Conservation (phyloP, 2,329 filamentous ascomycete genomes). For the Lachnellula occidentalis region DNA sequence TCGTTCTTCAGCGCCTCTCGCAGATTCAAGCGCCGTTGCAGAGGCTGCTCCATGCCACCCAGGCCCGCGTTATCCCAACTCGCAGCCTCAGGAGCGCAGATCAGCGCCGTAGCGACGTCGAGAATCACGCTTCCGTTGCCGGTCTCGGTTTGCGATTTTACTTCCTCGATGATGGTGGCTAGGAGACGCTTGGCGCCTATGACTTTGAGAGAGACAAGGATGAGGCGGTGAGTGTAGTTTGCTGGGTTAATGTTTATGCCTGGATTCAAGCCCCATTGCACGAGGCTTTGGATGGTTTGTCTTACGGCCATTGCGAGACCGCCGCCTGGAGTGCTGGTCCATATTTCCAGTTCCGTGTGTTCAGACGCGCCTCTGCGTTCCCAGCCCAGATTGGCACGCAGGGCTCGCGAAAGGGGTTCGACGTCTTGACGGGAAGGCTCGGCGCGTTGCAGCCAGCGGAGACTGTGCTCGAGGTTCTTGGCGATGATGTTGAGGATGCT, state of each 20-base stretch:
- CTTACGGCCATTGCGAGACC: conserved; percentile 55
- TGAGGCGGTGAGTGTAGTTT: conserved; percentile 66
- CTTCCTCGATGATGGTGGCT: conserved; percentile 59
- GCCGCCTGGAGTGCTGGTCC: conserved; percentile 51
- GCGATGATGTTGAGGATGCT: conserved; percentile 68
- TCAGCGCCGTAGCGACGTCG: conserved; percentile 62
- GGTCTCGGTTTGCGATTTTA: conserved; percentile 55
- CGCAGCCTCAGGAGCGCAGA: conserved; percentile 58
- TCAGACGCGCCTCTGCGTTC: conserved; percentile 58
- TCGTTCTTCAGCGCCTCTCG: conserved; percentile 28
- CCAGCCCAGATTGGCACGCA: conserved; percentile 52
- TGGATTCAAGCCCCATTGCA: conserved; percentile 61
- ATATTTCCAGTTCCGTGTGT: conserved; percentile 62
- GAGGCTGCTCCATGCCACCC: conserved; percentile 5
- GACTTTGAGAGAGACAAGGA: conserved; percentile 55
- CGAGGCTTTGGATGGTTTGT: conserved; percentile 55
- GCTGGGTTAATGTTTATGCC: conserved; percentile 51
- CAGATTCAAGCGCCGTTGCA: conserved; percentile 28
- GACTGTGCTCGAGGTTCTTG: conserved; percentile 59
- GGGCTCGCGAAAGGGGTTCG: conserved; percentile 60
- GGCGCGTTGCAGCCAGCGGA: conserved; percentile 60
- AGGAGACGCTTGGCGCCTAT: conserved; percentile 58
- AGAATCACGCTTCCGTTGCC: conserved; percentile 57
- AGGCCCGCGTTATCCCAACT: conserved; percentile 27
- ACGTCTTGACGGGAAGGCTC: conserved; percentile 65